These are phyloP conservation scores for Amphibolis antarctica DNA, from an alignment of 106 monocot species.

Conservation along the genomic window DNA sequence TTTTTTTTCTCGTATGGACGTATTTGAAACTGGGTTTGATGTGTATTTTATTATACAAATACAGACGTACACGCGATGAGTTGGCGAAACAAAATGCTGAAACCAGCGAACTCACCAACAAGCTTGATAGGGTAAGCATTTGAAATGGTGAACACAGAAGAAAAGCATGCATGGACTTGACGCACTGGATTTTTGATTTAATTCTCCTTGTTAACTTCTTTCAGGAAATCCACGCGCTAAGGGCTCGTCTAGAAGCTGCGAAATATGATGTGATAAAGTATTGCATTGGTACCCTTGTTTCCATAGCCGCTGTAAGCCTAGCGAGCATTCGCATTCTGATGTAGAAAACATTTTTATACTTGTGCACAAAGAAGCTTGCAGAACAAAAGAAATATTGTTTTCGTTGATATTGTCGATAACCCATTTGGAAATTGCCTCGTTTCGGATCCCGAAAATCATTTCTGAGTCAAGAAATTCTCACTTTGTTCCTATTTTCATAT, in stretches of 20 bases:
- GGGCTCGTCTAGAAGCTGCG: slow-evolving; percentile 64
- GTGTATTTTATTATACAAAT: slow-evolving; percentile 6
- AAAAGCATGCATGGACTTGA: neutral
- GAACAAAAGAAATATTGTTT: neutral
- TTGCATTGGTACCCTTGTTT: slow-evolving; percentile 76
- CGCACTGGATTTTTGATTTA: neutral
- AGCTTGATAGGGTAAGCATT: slow-evolving; percentile 62
- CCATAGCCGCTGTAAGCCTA: slow-evolving; percentile 65
- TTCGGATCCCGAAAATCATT: too few species aligned
- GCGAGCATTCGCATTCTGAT: slow-evolving; percentile 55
- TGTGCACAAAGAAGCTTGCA: neutral
- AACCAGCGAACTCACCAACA: slow-evolving; percentile 67
- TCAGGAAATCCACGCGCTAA: slow-evolving; percentile 78
- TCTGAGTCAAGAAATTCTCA: too few species aligned
- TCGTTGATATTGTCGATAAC: neutral
- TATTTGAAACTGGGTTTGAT: neutral
- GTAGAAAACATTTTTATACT: slow-evolving; percentile 23
- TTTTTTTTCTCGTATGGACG: too few species aligned
- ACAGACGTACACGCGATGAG: slow-evolving; percentile 77
- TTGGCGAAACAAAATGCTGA: slow-evolving; percentile 62
- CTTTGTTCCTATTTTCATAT: too few species aligned
- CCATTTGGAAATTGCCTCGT: neutral
- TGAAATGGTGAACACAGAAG: too few species aligned
- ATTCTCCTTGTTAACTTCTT: too few species aligned
- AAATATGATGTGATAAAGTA: slow-evolving; percentile 91